Evolutionary conservation across 2,329 filamentous ascomycete species (phyloP).

Genomic region (Furcasterigmium sp.): DNA sequence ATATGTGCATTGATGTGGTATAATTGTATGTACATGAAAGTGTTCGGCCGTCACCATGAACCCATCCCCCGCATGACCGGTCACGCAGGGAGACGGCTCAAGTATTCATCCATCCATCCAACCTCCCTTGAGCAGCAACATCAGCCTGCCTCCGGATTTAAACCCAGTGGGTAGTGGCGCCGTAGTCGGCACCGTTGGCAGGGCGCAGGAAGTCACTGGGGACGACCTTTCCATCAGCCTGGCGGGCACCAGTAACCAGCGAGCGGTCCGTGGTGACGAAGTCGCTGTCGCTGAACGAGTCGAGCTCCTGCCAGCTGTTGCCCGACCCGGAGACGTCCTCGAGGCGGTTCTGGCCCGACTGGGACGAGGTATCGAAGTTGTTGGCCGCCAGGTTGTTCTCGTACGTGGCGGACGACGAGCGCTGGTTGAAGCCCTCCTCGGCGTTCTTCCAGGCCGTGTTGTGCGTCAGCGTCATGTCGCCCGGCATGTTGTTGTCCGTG

Average conservation of each 20-base stretch:
- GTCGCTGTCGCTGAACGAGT: slow-evolving; percentile 2
- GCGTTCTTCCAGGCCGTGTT: slow-evolving; percentile 40
- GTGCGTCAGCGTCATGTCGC: slow-evolving; percentile 27
- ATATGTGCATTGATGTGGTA: background rate
- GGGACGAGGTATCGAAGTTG: slow-evolving; percentile 5
- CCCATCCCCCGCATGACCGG: background rate
- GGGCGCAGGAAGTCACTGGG: slow-evolving; percentile 9
- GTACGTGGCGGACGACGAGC: slow-evolving; percentile 7
- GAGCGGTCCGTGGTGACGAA: slow-evolving; percentile 8
- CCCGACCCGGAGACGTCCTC: slow-evolving; percentile 6
- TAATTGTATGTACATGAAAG: background rate
- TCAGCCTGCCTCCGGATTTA: background rate
- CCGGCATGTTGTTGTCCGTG: slow-evolving; percentile 39
- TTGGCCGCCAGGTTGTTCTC: slow-evolving; percentile 9
- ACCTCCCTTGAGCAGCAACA: too few relatives aligned
- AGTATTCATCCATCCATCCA: too few relatives aligned
- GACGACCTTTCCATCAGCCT: slow-evolving; percentile 8
- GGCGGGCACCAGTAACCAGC: slow-evolving; percentile 6
- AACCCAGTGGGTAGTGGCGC: slow-evolving; percentile 9
- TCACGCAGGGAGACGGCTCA: background rate
- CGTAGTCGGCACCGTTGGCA: slow-evolving; percentile 5
- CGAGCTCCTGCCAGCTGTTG: slow-evolving; percentile 8
- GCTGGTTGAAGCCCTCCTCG: slow-evolving; percentile 28
- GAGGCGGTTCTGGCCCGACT: slow-evolving; percentile 5
- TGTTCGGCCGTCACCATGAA: background rate